phyloP scores from a whole-genome alignment of 495 filamentous ascomycete species.

The Aspergillus leporis region DNA sequence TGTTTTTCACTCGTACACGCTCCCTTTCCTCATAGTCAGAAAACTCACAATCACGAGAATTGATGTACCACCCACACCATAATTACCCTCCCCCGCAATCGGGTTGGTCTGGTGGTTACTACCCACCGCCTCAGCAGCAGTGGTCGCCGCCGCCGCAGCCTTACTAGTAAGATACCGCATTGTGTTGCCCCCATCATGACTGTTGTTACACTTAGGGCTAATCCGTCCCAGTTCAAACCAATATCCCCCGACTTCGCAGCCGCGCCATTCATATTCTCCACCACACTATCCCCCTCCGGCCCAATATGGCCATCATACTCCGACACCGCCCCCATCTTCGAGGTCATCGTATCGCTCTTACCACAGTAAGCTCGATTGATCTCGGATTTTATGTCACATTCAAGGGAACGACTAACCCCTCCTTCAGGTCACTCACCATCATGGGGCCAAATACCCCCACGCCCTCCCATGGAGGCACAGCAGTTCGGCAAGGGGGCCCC shows the following conservation, averaged over 20 bases:
- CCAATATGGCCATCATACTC: constrained; percentile 18
- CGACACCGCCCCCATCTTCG: constrained; percentile 22
- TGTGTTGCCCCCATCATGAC: background rate
- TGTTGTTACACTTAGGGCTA: constrained; percentile 1
- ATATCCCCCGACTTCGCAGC: constrained; percentile 13
- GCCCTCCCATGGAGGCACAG: constrained; percentile 43
- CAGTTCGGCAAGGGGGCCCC: constrained; percentile 78
- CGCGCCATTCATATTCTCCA: constrained; percentile 22
- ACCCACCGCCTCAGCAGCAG: constrained; percentile 20
- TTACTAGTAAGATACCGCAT: constrained; percentile 12
- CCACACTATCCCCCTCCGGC: constrained; percentile 18
- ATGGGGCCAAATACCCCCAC: constrained; percentile 30
- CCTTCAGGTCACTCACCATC: constrained; percentile 17
- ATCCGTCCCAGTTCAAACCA: constrained; percentile 18
- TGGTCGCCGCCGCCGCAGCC: constrained; percentile 18
- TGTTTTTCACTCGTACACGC: background rate
- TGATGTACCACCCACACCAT: constrained; percentile 33
- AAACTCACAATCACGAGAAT: constrained; percentile 4
- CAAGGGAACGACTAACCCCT: background rate
- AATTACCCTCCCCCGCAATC: constrained; percentile 25
- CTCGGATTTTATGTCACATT: background rate
- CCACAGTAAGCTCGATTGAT: constrained; percentile 13
- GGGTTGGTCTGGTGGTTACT: constrained; percentile 28
- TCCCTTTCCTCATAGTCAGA: background rate
- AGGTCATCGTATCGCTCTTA: constrained; percentile 17